A percentile compares a stretch with the other conserved stretches of the same genome.
These are phyloP conservation scores for Penicillium sp. DNA, from an alignment of 2,329 filamentous ascomycete genomes.

Conservation along the genomic window DNA sequence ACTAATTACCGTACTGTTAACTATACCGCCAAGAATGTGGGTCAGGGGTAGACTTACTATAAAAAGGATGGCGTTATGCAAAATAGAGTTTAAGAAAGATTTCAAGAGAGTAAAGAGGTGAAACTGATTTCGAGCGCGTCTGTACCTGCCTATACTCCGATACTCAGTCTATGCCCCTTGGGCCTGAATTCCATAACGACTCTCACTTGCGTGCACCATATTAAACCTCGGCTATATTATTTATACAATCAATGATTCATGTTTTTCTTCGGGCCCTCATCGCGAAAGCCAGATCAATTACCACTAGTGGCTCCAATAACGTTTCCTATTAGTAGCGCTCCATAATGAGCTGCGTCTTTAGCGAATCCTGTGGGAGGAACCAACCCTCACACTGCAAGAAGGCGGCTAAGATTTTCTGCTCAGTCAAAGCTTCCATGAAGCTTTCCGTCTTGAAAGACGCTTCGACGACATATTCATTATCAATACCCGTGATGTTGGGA, in stretches of 20 bases:
- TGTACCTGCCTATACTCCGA: no score
- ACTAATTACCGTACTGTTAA: no score
- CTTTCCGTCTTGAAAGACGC: slow-evolving; percentile 13
- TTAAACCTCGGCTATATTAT: no score
- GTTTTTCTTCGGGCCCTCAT: no score
- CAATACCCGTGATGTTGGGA: neutral
- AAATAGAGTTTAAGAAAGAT: neutral
- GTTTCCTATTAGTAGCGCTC: slow-evolving; percentile 9
- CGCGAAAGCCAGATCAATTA: no score
- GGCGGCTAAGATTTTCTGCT: slow-evolving; percentile 7
- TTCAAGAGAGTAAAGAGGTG: slow-evolving; percentile 1
- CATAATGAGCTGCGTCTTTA: slow-evolving; percentile 15
- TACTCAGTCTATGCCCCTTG: no score
- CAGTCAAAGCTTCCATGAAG: slow-evolving; percentile 3
- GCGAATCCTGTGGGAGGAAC: slow-evolving; percentile 12
- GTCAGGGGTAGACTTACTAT: slow-evolving; percentile 7
- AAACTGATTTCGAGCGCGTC: slow-evolving; percentile 8
- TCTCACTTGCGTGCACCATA: no score
- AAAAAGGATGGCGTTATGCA: slow-evolving; percentile 3
- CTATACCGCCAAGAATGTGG: neutral
- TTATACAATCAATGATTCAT: no score
- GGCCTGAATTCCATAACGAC: no score
- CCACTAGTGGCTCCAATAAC: no score
- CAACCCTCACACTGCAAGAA: slow-evolving; percentile 11
- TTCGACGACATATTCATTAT: slow-evolving; percentile 10